phyloP scores from a whole-genome alignment of 441 rosid genomes.

The Flueggea neowawraea region DNA sequence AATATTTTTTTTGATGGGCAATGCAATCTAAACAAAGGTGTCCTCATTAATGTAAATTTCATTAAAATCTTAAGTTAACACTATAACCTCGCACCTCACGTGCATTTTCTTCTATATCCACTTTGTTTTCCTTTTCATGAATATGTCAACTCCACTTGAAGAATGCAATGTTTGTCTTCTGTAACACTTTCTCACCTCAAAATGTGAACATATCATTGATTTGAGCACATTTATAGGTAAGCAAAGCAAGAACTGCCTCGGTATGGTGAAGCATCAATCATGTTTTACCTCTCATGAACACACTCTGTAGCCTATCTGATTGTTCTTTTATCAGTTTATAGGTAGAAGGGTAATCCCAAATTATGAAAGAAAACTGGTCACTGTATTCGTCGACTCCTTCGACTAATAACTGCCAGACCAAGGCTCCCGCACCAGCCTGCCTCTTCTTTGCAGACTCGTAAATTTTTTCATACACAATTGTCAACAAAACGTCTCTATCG shows the following conservation, averaged over 20 bases:
- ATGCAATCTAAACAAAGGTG: too few species aligned
- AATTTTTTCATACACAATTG: conserved; percentile 31
- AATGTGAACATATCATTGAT: neutral
- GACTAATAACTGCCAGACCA: conserved; percentile 46
- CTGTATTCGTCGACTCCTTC: conserved; percentile 32
- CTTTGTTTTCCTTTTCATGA: too few species aligned
- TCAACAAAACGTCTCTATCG: conserved; percentile 29
- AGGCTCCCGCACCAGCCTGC: conserved; percentile 45
- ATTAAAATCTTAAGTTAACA: too few species aligned
- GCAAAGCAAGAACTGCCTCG: neutral
- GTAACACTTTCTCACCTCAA: too few species aligned
- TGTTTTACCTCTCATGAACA: neutral
- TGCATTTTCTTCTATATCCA: too few species aligned
- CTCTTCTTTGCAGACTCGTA: conserved; percentile 36
- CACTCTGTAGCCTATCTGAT: conserved; percentile 31
- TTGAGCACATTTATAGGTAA: neutral
- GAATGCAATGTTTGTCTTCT: too few species aligned
- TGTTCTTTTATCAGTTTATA: conserved; percentile 31
- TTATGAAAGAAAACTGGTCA: conserved; percentile 33
- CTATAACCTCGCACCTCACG: too few species aligned
- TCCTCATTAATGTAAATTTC: too few species aligned
- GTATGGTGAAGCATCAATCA: neutral
- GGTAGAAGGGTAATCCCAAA: conserved; percentile 34
- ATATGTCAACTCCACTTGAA: too few species aligned
- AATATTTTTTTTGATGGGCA: too few species aligned